Base-by-base conservation (phyloP, 2,329 filamentous ascomycete genomes). In the Phaeophleospora eucalypticola region DNA sequence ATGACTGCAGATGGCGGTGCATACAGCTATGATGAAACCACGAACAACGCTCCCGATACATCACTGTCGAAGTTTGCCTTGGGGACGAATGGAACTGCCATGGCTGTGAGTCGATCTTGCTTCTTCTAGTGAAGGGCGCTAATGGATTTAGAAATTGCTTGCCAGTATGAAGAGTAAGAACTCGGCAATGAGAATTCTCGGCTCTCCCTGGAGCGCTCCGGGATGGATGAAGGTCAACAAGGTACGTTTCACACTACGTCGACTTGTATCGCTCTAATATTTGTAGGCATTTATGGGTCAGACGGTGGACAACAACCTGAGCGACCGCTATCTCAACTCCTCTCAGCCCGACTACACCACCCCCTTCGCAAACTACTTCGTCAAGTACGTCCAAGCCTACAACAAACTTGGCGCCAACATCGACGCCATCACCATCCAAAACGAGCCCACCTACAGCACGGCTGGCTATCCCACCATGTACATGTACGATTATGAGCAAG, bases 361-460 rank as follows among this genome's bases (percentile, higher is more conserved):
- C n/a, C 34, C 41, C 3, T 57, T 51, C 32, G 54, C 54, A 9
- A 21, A 57, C 3, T 54, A 54, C 45, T 54, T 57, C 10, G 53
- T 56, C 40, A 56, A 53, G 43, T 56, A 56, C 39, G 47, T 54
- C 4, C 49, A 54, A 36, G 54, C 54, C n/a, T 54, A 48, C 33
- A 21, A 46, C 2, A 46, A 45, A 7, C 41, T 45, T 1, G 54
- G 54, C 10, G 52, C 46, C 12, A 39, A 46, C 3, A 37, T 54
- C 16, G 43, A 51, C 33, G 54, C 54, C n/a, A 51, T 57, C 41
- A 54, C 54, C 1, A 10, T 57, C 1, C 54, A 57, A 29, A 57
- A 57, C 15, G 54, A 57, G 33, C 51, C 48, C 2, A 41, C 51
- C 8, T 41, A 46, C 27, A 42, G 32, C 33, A 35, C 27, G 15